phyloP scores from a whole-genome alignment of 106 monocot genomes.

The Dendrobium chrysotoxum region DNA sequence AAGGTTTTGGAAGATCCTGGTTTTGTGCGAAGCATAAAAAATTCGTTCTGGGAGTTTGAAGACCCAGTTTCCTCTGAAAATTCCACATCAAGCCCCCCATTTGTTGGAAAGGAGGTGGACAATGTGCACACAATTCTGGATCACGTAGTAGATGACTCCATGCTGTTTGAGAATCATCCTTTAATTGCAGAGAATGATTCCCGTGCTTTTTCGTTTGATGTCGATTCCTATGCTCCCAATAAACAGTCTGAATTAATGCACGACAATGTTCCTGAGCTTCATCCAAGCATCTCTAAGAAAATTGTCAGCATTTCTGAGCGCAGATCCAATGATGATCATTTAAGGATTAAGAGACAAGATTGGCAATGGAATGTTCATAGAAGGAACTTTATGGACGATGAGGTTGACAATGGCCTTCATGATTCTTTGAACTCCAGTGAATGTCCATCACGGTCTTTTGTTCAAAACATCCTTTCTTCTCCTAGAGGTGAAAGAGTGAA shows the following conservation, averaged over 20 bases:
- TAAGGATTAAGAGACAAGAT: neutral
- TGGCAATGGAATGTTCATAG: neutral
- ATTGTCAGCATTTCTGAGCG: conserved; percentile 26
- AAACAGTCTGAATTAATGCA: conserved; percentile 10
- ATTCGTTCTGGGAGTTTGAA: conserved; percentile 33
- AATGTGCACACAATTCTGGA: conserved; percentile 17
- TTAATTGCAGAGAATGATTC: neutral
- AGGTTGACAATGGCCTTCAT: conserved; percentile 24
- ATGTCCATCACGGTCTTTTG: neutral
- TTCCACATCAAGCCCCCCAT: conserved; percentile 31
- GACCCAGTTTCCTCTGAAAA: conserved; percentile 33
- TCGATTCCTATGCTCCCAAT: conserved; percentile 5
- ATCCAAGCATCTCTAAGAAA: conserved; percentile 25
- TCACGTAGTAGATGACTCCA: conserved; percentile 9
- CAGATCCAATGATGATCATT: conserved; percentile 26
- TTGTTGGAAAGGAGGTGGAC: conserved; percentile 26
- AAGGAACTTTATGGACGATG: conserved; percentile 29
- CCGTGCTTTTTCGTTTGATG: conserved; percentile 10
- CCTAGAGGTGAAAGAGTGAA: conserved; percentile 19
- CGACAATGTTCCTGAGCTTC: conserved; percentile 8
- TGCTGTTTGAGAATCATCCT: conserved; percentile 9
- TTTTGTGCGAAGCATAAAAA: conserved; percentile 28
- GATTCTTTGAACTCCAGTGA: conserved; percentile 16
- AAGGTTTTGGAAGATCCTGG: conserved; percentile 49
- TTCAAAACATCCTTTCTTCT: conserved; percentile 16